Base-by-base conservation (phyloP, 2,329 filamentous ascomycete species). In the Stachybotrys elegans region DNA sequence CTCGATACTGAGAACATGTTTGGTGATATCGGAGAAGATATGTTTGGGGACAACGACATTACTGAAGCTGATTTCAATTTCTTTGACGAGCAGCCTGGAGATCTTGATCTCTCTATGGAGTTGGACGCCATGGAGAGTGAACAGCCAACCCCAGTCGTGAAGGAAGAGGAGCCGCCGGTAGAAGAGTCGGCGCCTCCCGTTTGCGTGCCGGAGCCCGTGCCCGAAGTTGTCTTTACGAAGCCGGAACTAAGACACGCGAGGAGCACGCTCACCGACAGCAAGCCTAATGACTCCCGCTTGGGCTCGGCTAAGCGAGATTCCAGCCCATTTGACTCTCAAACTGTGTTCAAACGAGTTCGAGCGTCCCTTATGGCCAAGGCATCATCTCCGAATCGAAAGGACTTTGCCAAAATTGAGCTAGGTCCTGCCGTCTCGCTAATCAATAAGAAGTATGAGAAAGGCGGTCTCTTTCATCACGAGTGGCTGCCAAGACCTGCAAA, bases 21-120 rank as follows among this genome's bases (percentile, higher is more conserved):
- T 56, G 83, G 76, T 17, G 84, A 87, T 43, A 72, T 86, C 51
- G 81, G 81, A 12, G 78, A 76, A 8, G 83, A 88, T 51, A 78
- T 84, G 52, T 88, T 88, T 62, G 81, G 76, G n/a, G 78, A 82
- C n/a, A 76, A 80, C 49, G 79, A 82, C 51, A 74, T 92, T n/a
- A 90, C 84, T 1, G 88, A 93, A 53, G 86, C 81, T 6, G 88
- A 93, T 57, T 92, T 92, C 59, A 88, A 79, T 58, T 92, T 91
- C 61, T 92, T 92, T 53, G 86, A 92, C 54, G 82, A 85, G 48
- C 66, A 75, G 21, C 71, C 75, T 4, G 69, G 60, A 3, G 65
- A 62, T 11, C 61, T 65, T 20, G 68, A 68, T 34, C 53, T 61
- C 17, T 42, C 58, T 2, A 59, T 65, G 52, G 48, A 57, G 42